Base-by-base conservation (phyloP, 371 early-diverging fungal species). In the Nematocida minor region DNA sequence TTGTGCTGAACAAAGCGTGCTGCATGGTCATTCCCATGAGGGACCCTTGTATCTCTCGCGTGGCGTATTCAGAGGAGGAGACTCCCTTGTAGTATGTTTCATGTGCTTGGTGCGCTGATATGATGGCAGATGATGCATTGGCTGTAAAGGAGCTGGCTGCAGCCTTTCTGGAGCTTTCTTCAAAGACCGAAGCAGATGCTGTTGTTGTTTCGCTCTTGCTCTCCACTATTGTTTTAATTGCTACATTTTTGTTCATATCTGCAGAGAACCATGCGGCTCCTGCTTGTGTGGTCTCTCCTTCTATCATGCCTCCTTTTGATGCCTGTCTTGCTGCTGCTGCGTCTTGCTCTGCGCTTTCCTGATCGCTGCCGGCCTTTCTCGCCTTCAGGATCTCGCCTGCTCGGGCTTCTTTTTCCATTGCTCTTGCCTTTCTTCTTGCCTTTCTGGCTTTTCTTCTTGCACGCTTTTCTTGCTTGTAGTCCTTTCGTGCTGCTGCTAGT, bases 61-160 rank as follows among this genome's bases (percentile, higher is more conserved):
- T 63, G 40, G 77, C 60, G 38, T 74, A 74, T 31, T 74, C 77
- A 11, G 40, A 27, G 2, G 77, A 79, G 20, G 77, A 63, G 0
- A 64, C 49, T 1, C 77, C 60, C 31, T 62, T 57, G 63, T 62
- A 74, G 77, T 62, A 40, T 49, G 51, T 66, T 64, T 74, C 77
- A 31, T 62, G 63, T 51, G 14, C 29, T 4, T 63, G 62, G 63
- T 74, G 77, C 1, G 77, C 41, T 7, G 54, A 31, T 31, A 74
- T 62, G 36, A 74, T 66, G 14, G 66, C 46, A 31, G 47, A 6
- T 22, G 77, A 64, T 25, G 48, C 77, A 20, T 18, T 51, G 6
- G 14, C 3, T 14, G 63, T 54, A 20, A 74, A 74, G 11, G 77
- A n/a, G 20, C 9, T 31, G 1, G 27, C 9, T 1, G 55, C 40